phyloP scores from a whole-genome alignment of 805 yeast species.

The Starmerella gropengiesseri region DNA sequence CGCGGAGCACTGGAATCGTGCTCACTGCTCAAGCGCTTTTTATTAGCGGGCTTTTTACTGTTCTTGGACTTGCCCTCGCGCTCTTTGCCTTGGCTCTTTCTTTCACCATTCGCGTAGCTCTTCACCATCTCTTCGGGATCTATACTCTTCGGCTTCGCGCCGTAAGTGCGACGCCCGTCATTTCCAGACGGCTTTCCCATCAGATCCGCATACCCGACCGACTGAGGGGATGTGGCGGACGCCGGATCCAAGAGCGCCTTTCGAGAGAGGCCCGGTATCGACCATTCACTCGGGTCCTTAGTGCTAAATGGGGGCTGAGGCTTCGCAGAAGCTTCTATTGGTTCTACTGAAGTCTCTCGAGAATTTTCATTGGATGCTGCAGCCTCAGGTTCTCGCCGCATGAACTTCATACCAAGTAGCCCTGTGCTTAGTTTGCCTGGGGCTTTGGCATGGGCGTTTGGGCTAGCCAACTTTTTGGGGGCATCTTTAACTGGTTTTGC shows the following conservation, averaged over 20 bases:
- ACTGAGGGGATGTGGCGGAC: no score
- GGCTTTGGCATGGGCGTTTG: background rate
- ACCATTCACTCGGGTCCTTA: slow-evolving; percentile 20
- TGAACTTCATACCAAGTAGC: slow-evolving; percentile 25
- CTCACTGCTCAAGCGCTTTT: slow-evolving; percentile 3
- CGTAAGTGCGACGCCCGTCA: slow-evolving; percentile 11
- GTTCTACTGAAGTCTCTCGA: no score
- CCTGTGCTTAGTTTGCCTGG: slow-evolving; percentile 22
- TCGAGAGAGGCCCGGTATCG: background rate
- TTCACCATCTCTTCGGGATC: slow-evolving; percentile 9
- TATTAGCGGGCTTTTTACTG: background rate
- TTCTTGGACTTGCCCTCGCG: background rate
- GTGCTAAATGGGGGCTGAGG: no score
- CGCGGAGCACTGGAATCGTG: background rate
- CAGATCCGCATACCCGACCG: slow-evolving; percentile 11
- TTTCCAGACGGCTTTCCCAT: slow-evolving; percentile 2
- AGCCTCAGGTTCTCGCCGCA: slow-evolving; percentile 17
- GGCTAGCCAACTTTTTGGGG: no score
- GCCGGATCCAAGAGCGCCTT: no score
- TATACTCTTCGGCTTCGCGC: slow-evolving; percentile 1
- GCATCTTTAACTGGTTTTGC: background rate
- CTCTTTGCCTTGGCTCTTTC: background rate
- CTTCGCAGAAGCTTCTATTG: no score
- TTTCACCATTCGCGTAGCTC: background rate
- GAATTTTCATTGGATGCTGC: no score